Evolutionary conservation across 768 basidiomycete species (phyloP).

Genomic region (Mycena vitilis): DNA sequence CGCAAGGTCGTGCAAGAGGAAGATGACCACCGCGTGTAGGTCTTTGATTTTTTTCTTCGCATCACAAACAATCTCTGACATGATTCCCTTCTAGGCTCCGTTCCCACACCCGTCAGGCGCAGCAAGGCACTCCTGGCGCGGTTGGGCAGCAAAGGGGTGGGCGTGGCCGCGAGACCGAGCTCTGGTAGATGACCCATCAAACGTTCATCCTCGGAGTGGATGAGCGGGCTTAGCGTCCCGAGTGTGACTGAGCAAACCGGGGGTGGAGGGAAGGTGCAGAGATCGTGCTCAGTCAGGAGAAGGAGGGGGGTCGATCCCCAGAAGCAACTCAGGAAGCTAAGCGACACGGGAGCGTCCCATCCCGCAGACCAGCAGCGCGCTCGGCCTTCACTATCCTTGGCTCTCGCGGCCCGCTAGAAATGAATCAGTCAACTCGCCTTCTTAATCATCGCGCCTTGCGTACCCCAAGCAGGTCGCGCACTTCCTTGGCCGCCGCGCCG

Average conservation of each 20-base stretch:
- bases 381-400: constrained; percentile 22
- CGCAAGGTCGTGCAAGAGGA: constrained; percentile 89
- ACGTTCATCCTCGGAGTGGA: constrained; percentile 45
- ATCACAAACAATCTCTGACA: too few relatives aligned
- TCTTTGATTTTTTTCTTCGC: too few relatives aligned
- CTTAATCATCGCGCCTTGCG: constrained; percentile 28
- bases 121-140: constrained; percentile 67
- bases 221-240: constrained; percentile 55
- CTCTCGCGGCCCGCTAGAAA: constrained; percentile 5
- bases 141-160: constrained; percentile 57
- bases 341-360: constrained; percentile 26
- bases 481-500: constrained; percentile 25
- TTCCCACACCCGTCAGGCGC: constrained; percentile 87
- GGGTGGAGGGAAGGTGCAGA: constrained; percentile 62
- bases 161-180: constrained; percentile 62
- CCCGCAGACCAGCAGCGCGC: constrained; percentile 20
- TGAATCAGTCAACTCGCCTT: constrained; percentile 22
- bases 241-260: too few relatives aligned
- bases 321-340: constrained; percentile 21
- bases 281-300: constrained; percentile 38
- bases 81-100: constrained; percentile 68
- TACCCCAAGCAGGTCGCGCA: constrained; percentile 5
- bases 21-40: constrained; percentile 85
- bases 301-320: constrained; percentile 27
- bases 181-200: constrained; percentile 60